Evolutionary conservation across 208 protist genomes (phyloP).

Genomic region (Acanthamoeba castellanii): DNA sequence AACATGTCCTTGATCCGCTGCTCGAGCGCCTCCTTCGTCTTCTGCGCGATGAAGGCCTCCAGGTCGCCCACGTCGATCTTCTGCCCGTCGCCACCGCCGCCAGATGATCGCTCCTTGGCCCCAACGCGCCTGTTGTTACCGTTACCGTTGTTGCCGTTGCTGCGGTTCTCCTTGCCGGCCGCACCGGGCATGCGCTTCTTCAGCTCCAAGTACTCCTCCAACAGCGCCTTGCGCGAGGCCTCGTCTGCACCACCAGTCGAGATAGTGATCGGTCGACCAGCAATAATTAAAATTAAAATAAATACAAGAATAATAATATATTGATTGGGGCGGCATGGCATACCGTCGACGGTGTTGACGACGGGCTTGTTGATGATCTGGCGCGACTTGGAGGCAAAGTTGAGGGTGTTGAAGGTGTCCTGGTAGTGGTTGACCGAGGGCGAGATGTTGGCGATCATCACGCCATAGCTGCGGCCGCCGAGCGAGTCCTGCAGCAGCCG

Average conservation of each 20-base stretch:
- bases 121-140: neutral
- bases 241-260: neutral
- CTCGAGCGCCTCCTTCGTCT: neutral
- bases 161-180: conserved; percentile 16
- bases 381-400: conserved; percentile 88
- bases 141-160: neutral
- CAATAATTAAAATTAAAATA: neutral
- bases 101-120: neutral
- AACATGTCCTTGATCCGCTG: conserved; percentile 32
- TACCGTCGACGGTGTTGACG: conserved; percentile 50
- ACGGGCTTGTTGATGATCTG: conserved; percentile 78
- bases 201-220: conserved; percentile 39
- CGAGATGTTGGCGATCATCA: conserved; percentile 92
- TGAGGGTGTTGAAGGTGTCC: conserved; percentile 92
- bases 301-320: too few relatives aligned
- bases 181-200: conserved; percentile 8
- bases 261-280: neutral
- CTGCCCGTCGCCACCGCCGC: neutral
- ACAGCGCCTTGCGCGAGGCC: conserved; percentile 19
- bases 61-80: conserved; percentile 3
- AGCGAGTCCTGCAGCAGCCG: conserved; percentile 93
- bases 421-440: conserved; percentile 86
- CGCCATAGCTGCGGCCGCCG: conserved; percentile 90
- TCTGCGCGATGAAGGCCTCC: neutral
- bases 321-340: too few relatives aligned